Percentiles rank a stretch among this genome's conserved stretches.
phyloP scores from a whole-genome alignment of 768 basidiomycete genomes.

The Lentinus brumalis region DNA sequence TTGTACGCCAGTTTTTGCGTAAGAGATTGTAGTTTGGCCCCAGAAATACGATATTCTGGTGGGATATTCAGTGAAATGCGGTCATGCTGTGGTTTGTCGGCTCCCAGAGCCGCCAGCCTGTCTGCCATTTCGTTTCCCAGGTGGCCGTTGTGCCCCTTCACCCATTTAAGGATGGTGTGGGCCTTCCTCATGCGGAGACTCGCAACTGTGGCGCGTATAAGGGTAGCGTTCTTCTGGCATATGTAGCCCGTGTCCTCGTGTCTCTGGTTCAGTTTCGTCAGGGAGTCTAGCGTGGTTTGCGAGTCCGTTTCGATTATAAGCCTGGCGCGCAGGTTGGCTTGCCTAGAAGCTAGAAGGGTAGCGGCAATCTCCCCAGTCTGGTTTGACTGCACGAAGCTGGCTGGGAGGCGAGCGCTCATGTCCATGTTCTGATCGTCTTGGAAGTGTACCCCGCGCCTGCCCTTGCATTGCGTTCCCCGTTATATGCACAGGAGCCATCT shows the following conservation, averaged over 20 bases:
- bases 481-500: neutral
- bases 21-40: neutral
- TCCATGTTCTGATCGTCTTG: neutral
- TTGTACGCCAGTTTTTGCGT: neutral
- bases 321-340: fast-evolving
- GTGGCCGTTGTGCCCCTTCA: constrained; percentile 8
- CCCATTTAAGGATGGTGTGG: constrained; percentile 3
- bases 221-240: constrained; percentile 7
- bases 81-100: neutral
- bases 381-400: neutral
- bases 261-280: constrained; percentile 4
- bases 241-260: constrained; percentile 36
- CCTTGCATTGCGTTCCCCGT: neutral
- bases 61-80: neutral
- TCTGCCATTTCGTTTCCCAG: neutral
- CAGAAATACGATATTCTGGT: neutral
- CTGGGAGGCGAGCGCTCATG: neutral
- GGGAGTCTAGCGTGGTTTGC: constrained; percentile 12
- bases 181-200: neutral
- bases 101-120: neutral
- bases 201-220: neutral
- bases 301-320: constrained; percentile 25
- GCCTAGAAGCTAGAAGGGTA: neutral
- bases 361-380: constrained; percentile 1
- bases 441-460: constrained; percentile 8